A percentile compares a stretch with the other conserved stretches of the same genome.
Evolutionary conservation across 192 early-diverging fungal species (phyloP).

Genomic region (Linnemannia schmuckeri): DNA sequence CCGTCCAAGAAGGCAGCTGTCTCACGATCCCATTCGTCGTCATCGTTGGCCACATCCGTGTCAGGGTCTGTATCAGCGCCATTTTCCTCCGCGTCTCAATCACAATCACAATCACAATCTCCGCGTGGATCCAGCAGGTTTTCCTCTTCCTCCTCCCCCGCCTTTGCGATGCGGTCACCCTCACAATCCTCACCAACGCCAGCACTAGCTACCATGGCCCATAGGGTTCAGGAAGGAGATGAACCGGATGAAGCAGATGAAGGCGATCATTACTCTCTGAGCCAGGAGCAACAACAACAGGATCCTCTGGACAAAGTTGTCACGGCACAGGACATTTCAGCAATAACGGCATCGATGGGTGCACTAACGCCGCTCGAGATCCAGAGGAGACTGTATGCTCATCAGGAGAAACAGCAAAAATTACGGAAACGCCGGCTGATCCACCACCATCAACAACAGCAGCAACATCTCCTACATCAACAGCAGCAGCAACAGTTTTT

Average conservation of each 20-base stretch:
- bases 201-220: background rate
- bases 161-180: background rate
- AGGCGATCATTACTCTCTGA: background rate
- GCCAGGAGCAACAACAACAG: background rate
- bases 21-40: background rate
- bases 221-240: background rate
- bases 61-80: background rate
- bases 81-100: background rate
- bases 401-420: background rate
- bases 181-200: background rate
- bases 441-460: background rate
- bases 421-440: background rate
- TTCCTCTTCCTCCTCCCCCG: background rate
- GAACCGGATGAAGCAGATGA: background rate
- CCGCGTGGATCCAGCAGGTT: background rate
- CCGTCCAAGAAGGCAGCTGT: background rate
- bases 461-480: background rate
- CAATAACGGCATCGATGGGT: slow-evolving; percentile 17
- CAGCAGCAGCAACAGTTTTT: background rate
- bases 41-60: background rate
- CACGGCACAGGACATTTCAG: slow-evolving; percentile 28
- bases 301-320: background rate
- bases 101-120: background rate
- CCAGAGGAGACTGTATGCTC: slow-evolving; percentile 17
- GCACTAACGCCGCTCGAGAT: slow-evolving; percentile 36